These are phyloP conservation scores for Globisporangium spinosum DNA, from an alignment of 352 stramenopile genomes.

Conservation along the genomic window DNA sequence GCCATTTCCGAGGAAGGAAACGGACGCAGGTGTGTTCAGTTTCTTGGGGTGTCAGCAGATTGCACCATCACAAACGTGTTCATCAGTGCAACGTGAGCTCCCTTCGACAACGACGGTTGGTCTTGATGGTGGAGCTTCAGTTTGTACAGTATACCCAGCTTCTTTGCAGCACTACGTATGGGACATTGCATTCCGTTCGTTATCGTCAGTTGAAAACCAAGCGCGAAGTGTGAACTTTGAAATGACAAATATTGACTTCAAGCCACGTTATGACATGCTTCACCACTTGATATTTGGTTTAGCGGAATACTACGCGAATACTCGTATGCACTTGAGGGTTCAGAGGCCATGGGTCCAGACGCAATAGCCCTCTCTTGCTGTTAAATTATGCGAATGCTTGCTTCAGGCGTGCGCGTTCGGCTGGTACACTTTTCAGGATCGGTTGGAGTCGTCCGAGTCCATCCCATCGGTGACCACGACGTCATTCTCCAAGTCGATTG, in stretches of 20 bases:
- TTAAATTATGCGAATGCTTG: background rate
- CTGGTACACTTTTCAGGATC: background rate
- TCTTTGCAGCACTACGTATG: conserved; percentile 32
- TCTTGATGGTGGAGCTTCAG: background rate
- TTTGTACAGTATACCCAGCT: conserved; percentile 18
- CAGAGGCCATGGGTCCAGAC: background rate
- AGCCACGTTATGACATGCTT: background rate
- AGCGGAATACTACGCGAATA: background rate
- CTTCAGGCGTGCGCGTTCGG: background rate
- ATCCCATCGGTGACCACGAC: conserved; percentile 1
- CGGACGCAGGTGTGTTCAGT: conserved; percentile 62
- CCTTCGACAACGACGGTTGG: conserved; percentile 73
- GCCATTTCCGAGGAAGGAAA: conserved; percentile 41
- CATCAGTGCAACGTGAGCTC: conserved; percentile 65
- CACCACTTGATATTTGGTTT: background rate
- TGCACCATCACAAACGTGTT: conserved; percentile 70
- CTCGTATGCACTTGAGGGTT: background rate
- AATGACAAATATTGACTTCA: background rate
- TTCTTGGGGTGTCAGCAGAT: conserved; percentile 76
- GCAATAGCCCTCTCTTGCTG: background rate
- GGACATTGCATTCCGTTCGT: conserved; percentile 1
- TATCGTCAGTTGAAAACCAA: background rate
- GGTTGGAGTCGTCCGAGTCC: conserved; percentile 8
- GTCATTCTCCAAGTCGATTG: conserved; percentile 22
- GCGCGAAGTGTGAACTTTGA: background rate